Evolutionary conservation across 108 stramenopile species (phyloP).

Genomic region (Nitzschia putrida): DNA sequence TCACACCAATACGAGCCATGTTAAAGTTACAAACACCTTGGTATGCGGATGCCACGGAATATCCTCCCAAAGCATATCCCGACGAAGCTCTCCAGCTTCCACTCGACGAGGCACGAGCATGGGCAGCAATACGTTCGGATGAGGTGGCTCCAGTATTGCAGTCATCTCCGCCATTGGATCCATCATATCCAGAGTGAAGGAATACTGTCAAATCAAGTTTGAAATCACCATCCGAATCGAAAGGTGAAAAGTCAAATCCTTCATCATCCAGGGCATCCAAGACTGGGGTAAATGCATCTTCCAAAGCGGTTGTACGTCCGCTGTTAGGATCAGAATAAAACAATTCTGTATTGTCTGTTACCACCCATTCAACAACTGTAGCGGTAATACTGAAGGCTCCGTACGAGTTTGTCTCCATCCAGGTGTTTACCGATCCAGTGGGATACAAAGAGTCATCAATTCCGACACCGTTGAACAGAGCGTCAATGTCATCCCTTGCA

Average conservation of each 20-base stretch:
- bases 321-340: conserved; percentile 18
- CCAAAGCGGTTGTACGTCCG: conserved; percentile 10
- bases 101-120: background rate
- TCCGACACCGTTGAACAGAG: conserved; percentile 30
- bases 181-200: conserved; percentile 72
- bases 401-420: conserved; percentile 29
- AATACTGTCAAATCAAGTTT: conserved; percentile 58
- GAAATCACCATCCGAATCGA: conserved; percentile 46
- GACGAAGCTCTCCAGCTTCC: background rate
- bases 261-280: conserved; percentile 11
- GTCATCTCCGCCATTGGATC: conserved; percentile 60
- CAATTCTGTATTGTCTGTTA: conserved; percentile 17
- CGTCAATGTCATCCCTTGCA: conserved; percentile 8
- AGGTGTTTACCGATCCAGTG: conserved; percentile 25
- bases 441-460: conserved; percentile 11
- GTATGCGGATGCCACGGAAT: conserved; percentile 39
- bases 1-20: conserved; percentile 35
- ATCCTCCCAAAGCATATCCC: conserved; percentile 41
- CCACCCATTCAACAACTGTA: conserved; percentile 26
- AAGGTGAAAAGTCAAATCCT: conserved; percentile 26
- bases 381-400: conserved; percentile 17
- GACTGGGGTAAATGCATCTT: conserved; percentile 15
- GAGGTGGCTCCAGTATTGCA: conserved; percentile 18
- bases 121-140: background rate
- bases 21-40: conserved; percentile 28